Conservation (phyloP, 2,329 filamentous ascomycete species). For the Stagonosporopsis vannaccii region DNA sequence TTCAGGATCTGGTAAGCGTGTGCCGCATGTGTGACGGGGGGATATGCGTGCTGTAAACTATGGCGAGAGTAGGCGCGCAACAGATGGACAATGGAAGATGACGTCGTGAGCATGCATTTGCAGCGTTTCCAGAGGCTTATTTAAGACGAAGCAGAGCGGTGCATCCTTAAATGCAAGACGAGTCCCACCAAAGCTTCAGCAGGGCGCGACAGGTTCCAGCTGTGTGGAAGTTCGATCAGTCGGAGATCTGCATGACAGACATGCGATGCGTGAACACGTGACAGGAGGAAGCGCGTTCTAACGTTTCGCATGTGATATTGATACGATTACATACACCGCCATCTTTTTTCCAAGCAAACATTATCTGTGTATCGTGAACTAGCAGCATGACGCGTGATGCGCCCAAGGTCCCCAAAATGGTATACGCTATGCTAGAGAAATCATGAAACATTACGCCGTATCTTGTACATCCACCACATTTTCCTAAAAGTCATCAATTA, state of each 20-base stretch:
- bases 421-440: conserved; percentile 51
- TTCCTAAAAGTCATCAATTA: conserved; percentile 33
- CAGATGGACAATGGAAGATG: conserved; percentile 9
- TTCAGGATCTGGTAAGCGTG: background rate
- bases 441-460: conserved; percentile 48
- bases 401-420: conserved; percentile 44
- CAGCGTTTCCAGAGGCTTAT: background rate
- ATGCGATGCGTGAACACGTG: conserved; percentile 28
- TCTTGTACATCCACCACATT: conserved; percentile 29
- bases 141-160: background rate
- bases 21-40: background rate
- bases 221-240: conserved; percentile 12
- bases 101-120: conserved; percentile 14
- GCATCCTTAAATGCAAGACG: background rate
- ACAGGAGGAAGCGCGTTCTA: conserved; percentile 27
- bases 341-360: conserved; percentile 31
- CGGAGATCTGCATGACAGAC: conserved; percentile 5
- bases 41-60: background rate
- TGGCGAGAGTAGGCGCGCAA: conserved; percentile 4
- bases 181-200: conserved; percentile 6
- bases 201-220: background rate
- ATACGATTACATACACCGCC: conserved; percentile 6
- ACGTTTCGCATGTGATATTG: conserved; percentile 29
- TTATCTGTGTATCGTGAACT: conserved; percentile 44
- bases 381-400: conserved; percentile 38